phyloP scores from a whole-genome alignment of 148 eudicot genomes.

The Vaccinium vitisidaea region DNA sequence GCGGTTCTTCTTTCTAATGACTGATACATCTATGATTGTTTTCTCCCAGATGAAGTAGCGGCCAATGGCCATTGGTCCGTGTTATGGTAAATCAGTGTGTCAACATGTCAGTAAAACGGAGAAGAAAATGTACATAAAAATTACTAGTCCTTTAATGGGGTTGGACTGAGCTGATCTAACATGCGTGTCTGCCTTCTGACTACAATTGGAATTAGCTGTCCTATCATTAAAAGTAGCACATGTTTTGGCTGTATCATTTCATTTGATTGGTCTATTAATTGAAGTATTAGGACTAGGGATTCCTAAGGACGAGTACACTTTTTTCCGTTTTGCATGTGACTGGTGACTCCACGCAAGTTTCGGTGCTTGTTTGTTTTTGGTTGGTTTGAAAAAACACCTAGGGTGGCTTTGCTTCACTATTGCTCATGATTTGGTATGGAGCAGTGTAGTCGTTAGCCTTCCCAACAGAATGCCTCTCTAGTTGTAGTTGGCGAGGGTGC shows the following conservation, averaged over 20 bases:
- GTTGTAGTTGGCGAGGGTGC: neutral
- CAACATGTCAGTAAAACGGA: neutral
- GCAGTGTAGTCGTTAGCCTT: neutral
- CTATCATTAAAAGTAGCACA: neutral
- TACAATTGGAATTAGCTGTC: neutral
- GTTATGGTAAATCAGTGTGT: neutral
- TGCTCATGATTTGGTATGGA: neutral
- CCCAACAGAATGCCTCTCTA: neutral
- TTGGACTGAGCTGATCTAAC: neutral
- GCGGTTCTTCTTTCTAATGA: neutral
- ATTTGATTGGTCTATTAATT: neutral
- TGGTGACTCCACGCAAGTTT: neutral
- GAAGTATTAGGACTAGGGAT: neutral
- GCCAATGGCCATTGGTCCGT: neutral
- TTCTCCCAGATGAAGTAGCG: neutral
- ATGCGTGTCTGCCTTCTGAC: neutral
- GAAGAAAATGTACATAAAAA: neutral
- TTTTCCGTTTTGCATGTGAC: neutral
- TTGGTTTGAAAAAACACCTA: neutral
- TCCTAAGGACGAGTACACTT: neutral
- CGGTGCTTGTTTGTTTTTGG: neutral
- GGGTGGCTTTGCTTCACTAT: neutral
- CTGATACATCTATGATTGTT: neutral
- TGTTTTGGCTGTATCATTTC: neutral
- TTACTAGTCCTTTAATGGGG: neutral